Conservation (phyloP, 345 rosid genomes). For the Zanthoxylum bungeanum region DNA sequence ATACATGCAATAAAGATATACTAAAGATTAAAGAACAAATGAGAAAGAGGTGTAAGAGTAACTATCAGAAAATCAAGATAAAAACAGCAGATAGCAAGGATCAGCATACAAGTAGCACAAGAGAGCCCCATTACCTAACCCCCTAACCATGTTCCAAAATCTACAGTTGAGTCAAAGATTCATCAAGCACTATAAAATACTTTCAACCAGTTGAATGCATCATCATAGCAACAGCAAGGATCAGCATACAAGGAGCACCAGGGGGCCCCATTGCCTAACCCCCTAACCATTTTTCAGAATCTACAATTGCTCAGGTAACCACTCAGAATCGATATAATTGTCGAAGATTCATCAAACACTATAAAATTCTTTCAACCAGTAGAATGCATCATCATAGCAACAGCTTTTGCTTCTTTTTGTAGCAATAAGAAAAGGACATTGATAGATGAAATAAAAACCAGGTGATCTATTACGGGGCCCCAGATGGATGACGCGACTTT, state of each 20-base stretch:
- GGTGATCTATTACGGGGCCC: no score
- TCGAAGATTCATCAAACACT: slow-evolving; percentile 40
- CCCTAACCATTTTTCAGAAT: no score
- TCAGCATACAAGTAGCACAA: no score
- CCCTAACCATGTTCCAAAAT: no score
- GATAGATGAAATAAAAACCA: neutral
- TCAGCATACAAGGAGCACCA: no score
- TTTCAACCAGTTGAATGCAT: slow-evolving; percentile 25
- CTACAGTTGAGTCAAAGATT: slow-evolving; percentile 37
- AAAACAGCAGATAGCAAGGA: neutral
- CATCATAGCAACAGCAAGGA: slow-evolving; percentile 60
- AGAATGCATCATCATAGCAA: slow-evolving; percentile 47
- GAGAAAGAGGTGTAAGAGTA: no score
- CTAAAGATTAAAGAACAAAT: no score
- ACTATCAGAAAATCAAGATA: neutral
- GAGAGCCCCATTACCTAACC: no score
- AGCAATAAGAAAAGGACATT: neutral
- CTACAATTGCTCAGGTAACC: slow-evolving; percentile 52
- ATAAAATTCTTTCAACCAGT: slow-evolving; percentile 26
- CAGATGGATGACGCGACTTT: neutral
- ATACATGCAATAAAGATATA: no score
- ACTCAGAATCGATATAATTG: slow-evolving; percentile 50
- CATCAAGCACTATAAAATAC: slow-evolving; percentile 34
- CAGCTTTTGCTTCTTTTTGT: neutral
- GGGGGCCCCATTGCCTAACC: no score